Percentiles rank a stretch among this genome's conserved stretches.
Evolutionary conservation across 306 rosid genomes (phyloP).

Genomic region (Vigna reflexopilosa): DNA sequence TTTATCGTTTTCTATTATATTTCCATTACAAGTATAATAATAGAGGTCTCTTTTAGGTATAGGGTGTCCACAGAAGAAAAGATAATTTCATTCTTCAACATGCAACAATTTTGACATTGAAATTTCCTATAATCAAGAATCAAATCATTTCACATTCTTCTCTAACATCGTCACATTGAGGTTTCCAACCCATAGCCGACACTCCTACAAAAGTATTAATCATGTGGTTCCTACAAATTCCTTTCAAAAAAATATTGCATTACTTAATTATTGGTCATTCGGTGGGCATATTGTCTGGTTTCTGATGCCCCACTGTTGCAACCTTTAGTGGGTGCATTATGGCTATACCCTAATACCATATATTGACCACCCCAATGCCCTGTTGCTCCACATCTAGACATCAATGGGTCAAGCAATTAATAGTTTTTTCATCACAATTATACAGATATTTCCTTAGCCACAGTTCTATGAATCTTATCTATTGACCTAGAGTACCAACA

Average conservation of each 20-base stretch:
- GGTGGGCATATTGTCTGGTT: slow-evolving; percentile 37
- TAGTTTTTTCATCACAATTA: neutral
- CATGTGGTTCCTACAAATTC: slow-evolving; percentile 12
- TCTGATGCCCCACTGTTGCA: slow-evolving; percentile 26
- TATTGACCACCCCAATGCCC: slow-evolving; percentile 11
- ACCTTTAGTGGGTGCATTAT: slow-evolving; percentile 19
- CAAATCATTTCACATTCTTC: slow-evolving; percentile 7
- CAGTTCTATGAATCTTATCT: neutral
- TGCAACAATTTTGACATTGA: slow-evolving; percentile 18
- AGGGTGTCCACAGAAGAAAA: slow-evolving; percentile 21
- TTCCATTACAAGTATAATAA: slow-evolving; percentile 8
- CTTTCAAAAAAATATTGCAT: neutral
- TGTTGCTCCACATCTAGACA: slow-evolving; percentile 40
- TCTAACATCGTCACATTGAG: slow-evolving; percentile 24
- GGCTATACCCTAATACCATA: neutral
- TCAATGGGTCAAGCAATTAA: slow-evolving; percentile 33
- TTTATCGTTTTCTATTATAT: neutral
- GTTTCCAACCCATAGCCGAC: slow-evolving; percentile 37
- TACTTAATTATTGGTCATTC: slow-evolving; percentile 40
- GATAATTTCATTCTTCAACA: neutral
- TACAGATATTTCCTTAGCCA: too few species aligned
- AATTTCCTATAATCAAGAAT: slow-evolving; percentile 4
- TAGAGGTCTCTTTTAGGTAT: neutral
- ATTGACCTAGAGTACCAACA: too few species aligned
- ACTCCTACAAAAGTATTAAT: slow-evolving; percentile 25